A percentile compares a stretch with the other conserved stretches of the same genome.
Conservation (phyloP, 2,329 filamentous ascomycete genomes). For the Hirsutella minnesotensis region DNA sequence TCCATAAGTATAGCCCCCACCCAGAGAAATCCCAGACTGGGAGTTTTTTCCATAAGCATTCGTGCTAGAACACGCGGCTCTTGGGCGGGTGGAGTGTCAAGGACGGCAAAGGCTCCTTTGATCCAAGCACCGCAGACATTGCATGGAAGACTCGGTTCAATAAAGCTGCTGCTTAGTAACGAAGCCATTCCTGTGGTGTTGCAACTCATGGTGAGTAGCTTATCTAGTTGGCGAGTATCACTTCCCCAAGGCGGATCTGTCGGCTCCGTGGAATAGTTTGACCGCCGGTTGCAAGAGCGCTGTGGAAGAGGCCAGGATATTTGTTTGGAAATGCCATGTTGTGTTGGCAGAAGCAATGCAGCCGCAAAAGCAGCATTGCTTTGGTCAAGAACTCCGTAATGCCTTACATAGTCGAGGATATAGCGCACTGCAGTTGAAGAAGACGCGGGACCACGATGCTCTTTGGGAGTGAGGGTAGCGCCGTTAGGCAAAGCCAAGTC, state of each 20-base stretch:
- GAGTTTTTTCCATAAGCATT: background rate
- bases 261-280: background rate
- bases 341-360: background rate
- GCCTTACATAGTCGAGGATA: background rate
- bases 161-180: background rate
- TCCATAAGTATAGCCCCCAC: background rate
- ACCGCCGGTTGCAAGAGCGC: background rate
- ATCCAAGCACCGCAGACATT: constrained; percentile 6
- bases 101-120: constrained; percentile 4
- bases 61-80: background rate
- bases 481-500: background rate
- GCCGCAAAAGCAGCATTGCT: background rate
- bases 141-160: background rate
- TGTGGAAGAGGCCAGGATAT: background rate
- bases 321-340: background rate
- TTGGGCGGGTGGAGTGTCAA: background rate
- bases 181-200: background rate
- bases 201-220: background rate
- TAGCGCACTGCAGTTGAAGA: background rate
- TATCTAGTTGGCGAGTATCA: background rate
- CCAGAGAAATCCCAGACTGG: background rate
- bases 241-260: background rate
- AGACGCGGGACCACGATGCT: background rate
- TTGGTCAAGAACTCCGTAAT: background rate
- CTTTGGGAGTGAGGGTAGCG: background rate